phyloP scores from a whole-genome alignment of 75 land plant species.

The Cryptomeria japonica region DNA sequence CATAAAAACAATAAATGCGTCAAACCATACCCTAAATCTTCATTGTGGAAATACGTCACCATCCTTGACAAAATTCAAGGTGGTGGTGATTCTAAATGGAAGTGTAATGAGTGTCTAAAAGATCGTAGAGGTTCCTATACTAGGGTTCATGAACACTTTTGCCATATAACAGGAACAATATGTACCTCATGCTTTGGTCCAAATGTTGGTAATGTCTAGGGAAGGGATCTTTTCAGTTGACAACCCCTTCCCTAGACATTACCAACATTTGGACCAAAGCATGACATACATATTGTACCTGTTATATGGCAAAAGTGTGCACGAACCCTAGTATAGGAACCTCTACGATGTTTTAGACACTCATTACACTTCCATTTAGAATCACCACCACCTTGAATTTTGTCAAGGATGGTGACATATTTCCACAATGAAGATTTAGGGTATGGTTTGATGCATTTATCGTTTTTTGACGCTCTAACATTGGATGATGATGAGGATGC shows the following conservation, averaged over 20 bases:
- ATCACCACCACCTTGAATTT: neutral
- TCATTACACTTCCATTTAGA: neutral
- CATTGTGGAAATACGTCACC: too few species aligned
- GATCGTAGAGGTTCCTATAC: neutral
- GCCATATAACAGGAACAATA: too few species aligned
- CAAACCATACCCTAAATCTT: neutral
- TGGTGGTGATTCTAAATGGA: neutral
- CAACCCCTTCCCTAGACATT: neutral
- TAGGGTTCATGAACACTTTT: neutral
- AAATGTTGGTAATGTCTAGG: neutral
- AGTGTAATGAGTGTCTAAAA: neutral
- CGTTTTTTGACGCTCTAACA: too few species aligned
- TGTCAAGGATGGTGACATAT: neutral
- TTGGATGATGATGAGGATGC: too few species aligned
- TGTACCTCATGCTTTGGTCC: neutral
- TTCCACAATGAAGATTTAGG: neutral
- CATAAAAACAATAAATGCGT: too few species aligned
- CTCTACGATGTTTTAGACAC: neutral
- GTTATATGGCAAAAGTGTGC: too few species aligned
- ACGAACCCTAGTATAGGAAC: neutral
- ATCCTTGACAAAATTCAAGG: neutral
- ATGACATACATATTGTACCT: neutral
- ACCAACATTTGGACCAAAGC: neutral
- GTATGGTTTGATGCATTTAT: neutral
- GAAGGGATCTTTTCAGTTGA: neutral